phyloP scores from a whole-genome alignment of 768 basidiomycete genomes.

The Mycena belliarum region DNA sequence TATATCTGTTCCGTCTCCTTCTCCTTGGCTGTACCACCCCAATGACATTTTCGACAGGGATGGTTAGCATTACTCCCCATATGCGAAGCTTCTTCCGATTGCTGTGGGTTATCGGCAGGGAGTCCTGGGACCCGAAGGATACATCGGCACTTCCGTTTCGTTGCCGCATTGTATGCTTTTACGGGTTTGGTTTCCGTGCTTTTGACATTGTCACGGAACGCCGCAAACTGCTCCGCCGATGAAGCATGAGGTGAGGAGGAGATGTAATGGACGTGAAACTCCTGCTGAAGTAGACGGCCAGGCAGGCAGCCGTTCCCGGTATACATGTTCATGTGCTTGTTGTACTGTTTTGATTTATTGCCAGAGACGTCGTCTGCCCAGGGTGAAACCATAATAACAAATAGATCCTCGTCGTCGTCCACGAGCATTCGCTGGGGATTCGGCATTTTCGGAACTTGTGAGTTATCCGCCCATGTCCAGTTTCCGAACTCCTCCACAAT shows the following conservation, averaged over 20 bases:
- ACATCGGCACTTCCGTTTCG: not conserved
- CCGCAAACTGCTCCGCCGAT: slow-evolving; percentile 25
- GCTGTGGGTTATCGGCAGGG: slow-evolving; percentile 23
- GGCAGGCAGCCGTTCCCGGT: slow-evolving; percentile 34
- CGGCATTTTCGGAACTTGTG: not conserved
- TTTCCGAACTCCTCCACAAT: too few relatives aligned
- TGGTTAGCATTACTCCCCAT: slow-evolving; percentile 15
- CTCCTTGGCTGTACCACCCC: slow-evolving; percentile 9
- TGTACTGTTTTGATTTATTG: slow-evolving; percentile 29
- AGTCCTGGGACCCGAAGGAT: not conserved
- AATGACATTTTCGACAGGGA: slow-evolving; percentile 14
- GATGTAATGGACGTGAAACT: slow-evolving; percentile 31
- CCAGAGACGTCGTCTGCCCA: slow-evolving; percentile 14
- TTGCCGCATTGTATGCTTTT: slow-evolving; percentile 1
- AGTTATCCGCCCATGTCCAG: too few relatives aligned
- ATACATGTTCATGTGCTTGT: slow-evolving; percentile 36
- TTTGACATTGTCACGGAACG: not conserved
- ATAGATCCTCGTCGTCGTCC: slow-evolving; percentile 22
- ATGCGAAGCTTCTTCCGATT: slow-evolving; percentile 19
- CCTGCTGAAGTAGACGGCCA: slow-evolving; percentile 31
- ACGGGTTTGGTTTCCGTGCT: not conserved
- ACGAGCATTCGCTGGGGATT: not conserved
- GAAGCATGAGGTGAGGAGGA: slow-evolving; percentile 34
- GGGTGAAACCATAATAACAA: slow-evolving; percentile 24
- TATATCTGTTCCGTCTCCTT: not conserved